A percentile compares a stretch with the other conserved stretches of the same genome.
phyloP scores from a whole-genome alignment of 2,329 filamentous ascomycete species.

The Apiospora saccharicola region DNA sequence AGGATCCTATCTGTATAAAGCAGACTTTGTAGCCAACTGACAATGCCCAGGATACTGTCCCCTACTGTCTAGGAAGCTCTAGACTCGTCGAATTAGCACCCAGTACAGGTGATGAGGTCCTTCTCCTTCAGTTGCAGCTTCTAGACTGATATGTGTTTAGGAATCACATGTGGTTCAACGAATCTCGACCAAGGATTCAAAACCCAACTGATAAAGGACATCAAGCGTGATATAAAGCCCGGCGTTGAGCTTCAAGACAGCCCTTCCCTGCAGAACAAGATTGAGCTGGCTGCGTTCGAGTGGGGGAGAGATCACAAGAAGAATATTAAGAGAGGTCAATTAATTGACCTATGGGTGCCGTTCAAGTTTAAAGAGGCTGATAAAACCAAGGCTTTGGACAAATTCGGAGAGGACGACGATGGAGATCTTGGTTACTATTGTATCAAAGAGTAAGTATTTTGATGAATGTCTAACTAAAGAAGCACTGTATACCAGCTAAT shows the following conservation, averaged over 20 bases:
- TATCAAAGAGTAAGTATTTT: neutral
- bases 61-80: neutral
- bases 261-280: neutral
- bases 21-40: neutral
- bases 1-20: neutral
- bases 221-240: neutral
- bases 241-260: neutral
- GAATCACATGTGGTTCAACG: neutral
- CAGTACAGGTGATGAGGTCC: neutral
- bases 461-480: neutral
- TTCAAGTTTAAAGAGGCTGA: conserved; percentile 7
- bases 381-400: neutral
- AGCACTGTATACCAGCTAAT: neutral
- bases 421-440: neutral
- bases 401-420: conserved; percentile 1
- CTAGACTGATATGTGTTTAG: neutral
- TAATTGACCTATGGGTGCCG: neutral
- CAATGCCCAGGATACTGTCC: neutral
- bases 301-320: neutral
- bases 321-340: neutral
- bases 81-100: neutral
- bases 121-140: neutral
- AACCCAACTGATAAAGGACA: neutral
- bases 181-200: conserved; percentile 15
- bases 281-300: neutral